Evolutionary conservation across 257 asterid genomes (phyloP), one percentile per base, ranked within the genome.

Genomic region (Nyctanthes arbortristis): DNA sequence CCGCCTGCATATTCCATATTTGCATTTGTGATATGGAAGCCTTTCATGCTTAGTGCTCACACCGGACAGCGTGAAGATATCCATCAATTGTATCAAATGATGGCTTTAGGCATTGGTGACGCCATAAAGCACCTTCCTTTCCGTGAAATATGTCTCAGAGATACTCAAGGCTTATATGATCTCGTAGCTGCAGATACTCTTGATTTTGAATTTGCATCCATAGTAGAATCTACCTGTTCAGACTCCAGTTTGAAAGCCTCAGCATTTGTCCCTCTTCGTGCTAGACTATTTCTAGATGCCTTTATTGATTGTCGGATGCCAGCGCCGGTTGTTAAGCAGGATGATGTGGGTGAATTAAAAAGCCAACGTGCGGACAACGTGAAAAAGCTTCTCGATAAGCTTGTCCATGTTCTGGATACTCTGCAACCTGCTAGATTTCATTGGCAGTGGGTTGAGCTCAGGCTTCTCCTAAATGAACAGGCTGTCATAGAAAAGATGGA

Each of bases 401-500:
- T 95, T 31, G 87, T 91, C 43, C 84, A 88, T 70, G 86, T 85
- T 77, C 82, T 94, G 78, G 96, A 95, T 79, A 84, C 94, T 16
- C 79, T 95, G 73, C 99, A 95, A 75, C 97, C 97, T 71, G 99
- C 99, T 40, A 95, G 83, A 77, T 95, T 95, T 78, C 99, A 95
- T 56, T 95, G 97, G 99, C 99, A 95, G 76, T 95, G 99, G 99
- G 83, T 95, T 74, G 97, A 95, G 83, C 91, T 95, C 54, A 82
- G 99, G 81, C 90, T 92, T 66, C 88, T 95, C n/a, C 82, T 95
- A 63, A 87, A 95, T 49, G 99, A 95, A 59, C 99, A 95, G 82
- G 95, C 96, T 40, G 80, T 92, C 27, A 82, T 82, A 65, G 96
- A 92, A 74, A 95, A 92, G 70, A 81, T 95, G 78, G 98, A 88